phyloP scores from a whole-genome alignment of 83 land plant genomes.

The Picea mariana region DNA sequence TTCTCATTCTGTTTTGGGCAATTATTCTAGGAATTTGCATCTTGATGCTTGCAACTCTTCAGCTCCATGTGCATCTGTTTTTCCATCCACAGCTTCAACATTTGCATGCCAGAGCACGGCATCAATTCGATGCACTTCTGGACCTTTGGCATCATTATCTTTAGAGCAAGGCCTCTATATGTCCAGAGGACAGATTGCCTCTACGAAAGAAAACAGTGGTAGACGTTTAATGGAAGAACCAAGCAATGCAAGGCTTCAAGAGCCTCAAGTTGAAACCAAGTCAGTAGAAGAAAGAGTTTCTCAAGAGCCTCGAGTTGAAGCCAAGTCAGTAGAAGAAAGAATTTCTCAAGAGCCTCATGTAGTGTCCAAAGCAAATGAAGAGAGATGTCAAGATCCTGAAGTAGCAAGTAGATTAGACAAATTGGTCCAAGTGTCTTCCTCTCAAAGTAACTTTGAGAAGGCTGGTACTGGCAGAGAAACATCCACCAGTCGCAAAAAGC shows the following conservation, averaged over 20 bases:
- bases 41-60: conserved; percentile 7
- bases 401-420: conserved; percentile 19
- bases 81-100: conserved; percentile 5
- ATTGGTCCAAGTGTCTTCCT: conserved; percentile 18
- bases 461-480: conserved; percentile 30
- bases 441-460: conserved; percentile 36
- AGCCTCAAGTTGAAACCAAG: neutral
- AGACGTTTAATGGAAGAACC: conserved; percentile 5
- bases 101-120: conserved; percentile 12
- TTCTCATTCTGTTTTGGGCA: conserved; percentile 14
- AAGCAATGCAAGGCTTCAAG: conserved; percentile 9
- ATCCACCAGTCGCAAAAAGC: conserved; percentile 40
- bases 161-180: conserved; percentile 2
- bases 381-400: conserved; percentile 16
- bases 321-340: neutral
- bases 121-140: conserved; percentile 14
- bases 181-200: conserved; percentile 4
- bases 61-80: neutral
- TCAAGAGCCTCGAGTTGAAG: conserved; percentile 4
- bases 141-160: conserved; percentile 13
- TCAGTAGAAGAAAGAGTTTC: neutral
- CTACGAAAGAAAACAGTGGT: neutral
- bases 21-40: conserved; percentile 11
- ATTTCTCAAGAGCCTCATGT: conserved; percentile 7
- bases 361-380: conserved; percentile 5